Evolutionary conservation across 805 yeast genomes (phyloP), one percentile per base, ranked within the genome.

Genomic region (Wickerhamiella dianesei): DNA sequence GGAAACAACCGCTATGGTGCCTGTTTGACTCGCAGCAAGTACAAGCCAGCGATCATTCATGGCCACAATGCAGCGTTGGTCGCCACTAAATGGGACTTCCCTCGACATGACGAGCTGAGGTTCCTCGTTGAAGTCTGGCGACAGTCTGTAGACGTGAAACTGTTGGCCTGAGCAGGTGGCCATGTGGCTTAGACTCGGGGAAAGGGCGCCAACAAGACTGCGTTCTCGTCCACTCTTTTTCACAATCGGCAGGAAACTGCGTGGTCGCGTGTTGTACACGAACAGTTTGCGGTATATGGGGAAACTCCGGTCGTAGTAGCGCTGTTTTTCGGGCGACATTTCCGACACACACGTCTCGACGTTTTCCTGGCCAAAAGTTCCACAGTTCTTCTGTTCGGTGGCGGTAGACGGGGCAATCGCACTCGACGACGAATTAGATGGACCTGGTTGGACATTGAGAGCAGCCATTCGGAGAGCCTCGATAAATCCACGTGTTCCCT

Each of bases 271-370:
- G 21, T 68, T 64, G 56, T 71, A 72, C 40, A 76, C 76, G 44
- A 71, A 68, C 44, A 75, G 70, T 51, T 75, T 79, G 49, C 95
- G 71, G 59, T 81, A 83, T 47, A 78, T 75, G 0, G 96, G 96
- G 63, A 85, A 87, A 55, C 89, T 84, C 56, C 79, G 81, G 4
- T 80, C 78, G 60, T 79, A 85, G 45, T 77, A 70, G 46, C 73
- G 43, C 39, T 21, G 22, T 8, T 48, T 37, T 21, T 37, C 39
- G 39, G 19, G 21, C 35, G 51, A 40, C 13, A 25, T 16, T 16
- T n/a, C 21, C 35, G 35, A 17, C 14, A 21, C 37, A 4, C 4
- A 6, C 25, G 16, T 3, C n/a, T 13, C 35, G 17, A 6, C 17
- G 6, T 21, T 4, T 36, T n/a, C 17, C 39, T 36, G 17, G 17